Conservation (phyloP, 805 yeast genomes). For the Babjeviella inositovora region DNA sequence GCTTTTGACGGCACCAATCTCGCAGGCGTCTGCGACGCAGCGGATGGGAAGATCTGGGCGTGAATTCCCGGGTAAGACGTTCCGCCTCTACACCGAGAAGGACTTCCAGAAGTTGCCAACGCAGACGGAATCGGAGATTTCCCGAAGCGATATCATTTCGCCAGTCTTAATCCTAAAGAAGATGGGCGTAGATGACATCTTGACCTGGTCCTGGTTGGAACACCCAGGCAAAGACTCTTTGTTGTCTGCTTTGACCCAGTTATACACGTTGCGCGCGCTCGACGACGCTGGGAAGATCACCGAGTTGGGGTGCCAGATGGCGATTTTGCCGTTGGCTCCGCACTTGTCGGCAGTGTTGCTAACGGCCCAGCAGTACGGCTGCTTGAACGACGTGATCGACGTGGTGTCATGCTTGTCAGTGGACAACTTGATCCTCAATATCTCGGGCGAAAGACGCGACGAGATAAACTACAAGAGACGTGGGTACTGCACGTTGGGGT, state of each 20-base stretch:
- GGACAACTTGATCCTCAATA: slow-evolving; percentile 71
- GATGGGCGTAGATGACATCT: slow-evolving; percentile 68
- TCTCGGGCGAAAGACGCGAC: slow-evolving; percentile 68
- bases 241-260: slow-evolving; percentile 58
- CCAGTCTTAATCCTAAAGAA: slow-evolving; percentile 77
- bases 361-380: slow-evolving; percentile 39
- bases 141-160: slow-evolving; percentile 70
- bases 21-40: slow-evolving; percentile 89
- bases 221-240: slow-evolving; percentile 73
- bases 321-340: slow-evolving; percentile 83
- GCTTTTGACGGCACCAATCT: slow-evolving; percentile 78
- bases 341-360: slow-evolving; percentile 77
- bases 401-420: slow-evolving; percentile 88
- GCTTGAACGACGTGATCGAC: slow-evolving; percentile 60
- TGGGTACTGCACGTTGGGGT: slow-evolving; percentile 56
- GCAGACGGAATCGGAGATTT: slow-evolving; percentile 89
- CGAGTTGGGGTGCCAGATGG: slow-evolving; percentile 69
- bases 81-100: slow-evolving; percentile 62
- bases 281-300: slow-evolving; percentile 69
- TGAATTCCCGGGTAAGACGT: slow-evolving; percentile 85
- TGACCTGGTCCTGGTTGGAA: slow-evolving; percentile 88
- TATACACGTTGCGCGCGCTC: slow-evolving; percentile 68
- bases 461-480: slow-evolving; percentile 67
- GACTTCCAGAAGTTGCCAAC: slow-evolving; percentile 46
- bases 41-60: slow-evolving; percentile 99